Conservation (phyloP, 306 rosid species). For the Castanospermum australe region DNA sequence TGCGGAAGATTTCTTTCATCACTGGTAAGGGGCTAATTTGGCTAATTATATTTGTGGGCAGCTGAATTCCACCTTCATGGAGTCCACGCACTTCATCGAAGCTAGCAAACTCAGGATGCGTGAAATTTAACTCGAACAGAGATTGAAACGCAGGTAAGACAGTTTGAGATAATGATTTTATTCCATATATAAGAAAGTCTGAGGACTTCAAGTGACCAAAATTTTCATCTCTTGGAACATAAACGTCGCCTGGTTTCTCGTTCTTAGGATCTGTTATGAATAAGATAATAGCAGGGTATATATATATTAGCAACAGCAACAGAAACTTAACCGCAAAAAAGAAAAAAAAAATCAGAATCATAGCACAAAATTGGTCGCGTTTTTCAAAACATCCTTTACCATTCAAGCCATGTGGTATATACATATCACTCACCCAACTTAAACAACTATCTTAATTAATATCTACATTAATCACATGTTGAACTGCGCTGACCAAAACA, state of each 20-base stretch:
- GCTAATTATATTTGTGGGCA: slow-evolving; percentile 43
- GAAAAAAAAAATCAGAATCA: too few relatives aligned
- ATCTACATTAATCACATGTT: neutral
- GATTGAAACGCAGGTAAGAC: slow-evolving; percentile 44
- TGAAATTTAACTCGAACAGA: slow-evolving; percentile 27
- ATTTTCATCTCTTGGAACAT: slow-evolving; percentile 77
- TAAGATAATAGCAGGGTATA: neutral
- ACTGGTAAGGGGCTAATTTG: slow-evolving; percentile 51
- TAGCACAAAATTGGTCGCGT: neutral
- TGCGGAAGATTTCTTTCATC: slow-evolving; percentile 57
- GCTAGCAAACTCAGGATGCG: slow-evolving; percentile 48
- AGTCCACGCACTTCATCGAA: slow-evolving; percentile 59
- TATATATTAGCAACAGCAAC: neutral
- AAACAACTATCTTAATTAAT: neutral
- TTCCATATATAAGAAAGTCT: slow-evolving; percentile 57
- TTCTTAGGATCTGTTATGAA: slow-evolving; percentile 43
- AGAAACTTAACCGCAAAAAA: too few relatives aligned
- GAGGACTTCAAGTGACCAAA: slow-evolving; percentile 67
- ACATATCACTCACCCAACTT: neutral
- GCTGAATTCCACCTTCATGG: slow-evolving; percentile 53
- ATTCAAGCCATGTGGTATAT: neutral
- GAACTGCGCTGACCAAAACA: too few relatives aligned
- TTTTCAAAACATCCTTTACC: neutral
- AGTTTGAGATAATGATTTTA: slow-evolving; percentile 55
- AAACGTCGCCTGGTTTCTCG: slow-evolving; percentile 47